Base-by-base conservation (phyloP, 768 basidiomycete genomes). In the Lactarius pseudohatsudake region DNA sequence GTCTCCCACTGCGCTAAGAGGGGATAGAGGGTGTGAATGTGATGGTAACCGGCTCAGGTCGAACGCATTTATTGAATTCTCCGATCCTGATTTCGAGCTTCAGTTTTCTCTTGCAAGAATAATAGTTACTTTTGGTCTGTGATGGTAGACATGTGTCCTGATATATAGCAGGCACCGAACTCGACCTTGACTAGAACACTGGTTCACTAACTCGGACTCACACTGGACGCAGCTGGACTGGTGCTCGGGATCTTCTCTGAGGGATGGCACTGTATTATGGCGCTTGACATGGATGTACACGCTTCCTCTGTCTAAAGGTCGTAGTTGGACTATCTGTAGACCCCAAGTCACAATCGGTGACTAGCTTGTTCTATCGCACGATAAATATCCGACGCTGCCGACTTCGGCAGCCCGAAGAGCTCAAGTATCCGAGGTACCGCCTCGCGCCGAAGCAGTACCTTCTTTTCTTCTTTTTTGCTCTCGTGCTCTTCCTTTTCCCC, bases 321-420 rank as follows among this genome's bases (percentile, higher is more conserved):
- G 65, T 30, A 36, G 56, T 43, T 6, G 40, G 50, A 55, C 28
- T 57, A 62, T 57, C 8, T 69, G 59, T 47, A 68, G 13, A 64
- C 61, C 43, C 60, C 68, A 26, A 70, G 65, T 47, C 68, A 61
- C 57, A 79, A 59, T 50, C 82, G 76, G 18, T 72, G 63, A 41
- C 71, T 73, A 58, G 78, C 80, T 74, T 92, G 90, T 66, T 86
- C 85, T 15, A 91, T 74, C 5, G 90, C 91, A 41, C 89, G 84
- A 69, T 83, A 79, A 54, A 92, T 74, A 71, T 88, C 84, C 40
- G 79, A 75, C 32, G 77, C 78, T 34, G 82, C 78, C 30, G 76
- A 77, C 36, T 77, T 70, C 10, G 82, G 78, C 32, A 90, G 75
- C 13, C 74, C 75, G 57, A 89, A 83, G 15, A 78, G 61, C 10